A percentile compares a stretch with the other conserved stretches of the same genome.
These are phyloP conservation scores for Metarhizium album DNA, from an alignment of 2,329 filamentous ascomycete genomes.

Conservation along the genomic window DNA sequence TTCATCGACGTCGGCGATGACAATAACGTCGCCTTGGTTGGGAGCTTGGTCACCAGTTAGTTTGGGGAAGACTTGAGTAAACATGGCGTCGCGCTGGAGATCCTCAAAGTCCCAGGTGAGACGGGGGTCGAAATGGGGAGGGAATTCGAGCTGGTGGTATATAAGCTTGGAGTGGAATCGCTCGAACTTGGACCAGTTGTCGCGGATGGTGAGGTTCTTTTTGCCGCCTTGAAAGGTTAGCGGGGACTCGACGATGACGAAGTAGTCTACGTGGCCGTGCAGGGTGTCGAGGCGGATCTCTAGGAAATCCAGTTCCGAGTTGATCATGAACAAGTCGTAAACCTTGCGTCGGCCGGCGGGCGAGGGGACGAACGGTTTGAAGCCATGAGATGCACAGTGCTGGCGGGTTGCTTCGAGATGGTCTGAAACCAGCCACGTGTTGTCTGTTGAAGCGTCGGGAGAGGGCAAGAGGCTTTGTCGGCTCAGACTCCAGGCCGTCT, in stretches of 20 bases:
- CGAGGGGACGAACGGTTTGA: background rate
- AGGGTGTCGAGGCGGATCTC: constrained; percentile 52
- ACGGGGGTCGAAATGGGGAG: constrained; percentile 25
- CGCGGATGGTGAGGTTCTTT: constrained; percentile 42
- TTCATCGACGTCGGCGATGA: constrained; percentile 52
- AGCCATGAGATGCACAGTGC: background rate
- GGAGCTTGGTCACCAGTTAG: constrained; percentile 32
- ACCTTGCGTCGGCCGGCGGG: constrained; percentile 16
- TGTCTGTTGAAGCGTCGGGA: background rate
- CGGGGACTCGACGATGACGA: constrained; percentile 49
- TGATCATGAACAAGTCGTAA: constrained; percentile 49
- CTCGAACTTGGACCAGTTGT: constrained; percentile 40
- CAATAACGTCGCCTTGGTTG: constrained; percentile 39
- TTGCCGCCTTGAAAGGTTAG: constrained; percentile 46
- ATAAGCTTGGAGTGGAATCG: constrained; percentile 50
- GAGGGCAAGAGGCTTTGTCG: background rate
- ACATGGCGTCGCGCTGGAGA: constrained; percentile 45
- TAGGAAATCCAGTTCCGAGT: constrained; percentile 53
- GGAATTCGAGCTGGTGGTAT: constrained; percentile 41
- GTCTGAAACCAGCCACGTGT: background rate
- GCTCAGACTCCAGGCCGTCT: background rate
- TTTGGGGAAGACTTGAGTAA: constrained; percentile 41
- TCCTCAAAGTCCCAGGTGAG: constrained; percentile 41
- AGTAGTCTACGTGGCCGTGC: constrained; percentile 50
- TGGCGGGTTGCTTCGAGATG: background rate